Base-by-base conservation (phyloP, 2,329 filamentous ascomycete genomes). In the Monascus ruber region DNA sequence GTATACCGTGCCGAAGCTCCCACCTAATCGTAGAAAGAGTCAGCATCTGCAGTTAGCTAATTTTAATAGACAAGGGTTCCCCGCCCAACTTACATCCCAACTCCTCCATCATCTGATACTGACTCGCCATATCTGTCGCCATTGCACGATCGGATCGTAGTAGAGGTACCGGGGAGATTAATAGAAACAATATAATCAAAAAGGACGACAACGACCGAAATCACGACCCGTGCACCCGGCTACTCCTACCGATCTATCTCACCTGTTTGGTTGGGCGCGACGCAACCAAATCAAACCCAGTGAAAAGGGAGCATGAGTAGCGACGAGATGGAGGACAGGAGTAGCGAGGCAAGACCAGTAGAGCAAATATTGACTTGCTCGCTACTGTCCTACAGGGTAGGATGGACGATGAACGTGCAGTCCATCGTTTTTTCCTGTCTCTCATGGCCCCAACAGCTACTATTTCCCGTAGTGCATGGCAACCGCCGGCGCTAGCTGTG, bases 1-100 rank as follows among this genome's bases (percentile, higher is more conserved):
- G 74, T 94, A 98, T 27, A 98, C 91, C 34, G 89, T 80, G 41
- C 91, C 91, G 62, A 98, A 98, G 62, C 88, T 95, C 42, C 89
- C 89, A 64, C 85, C 86, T 93, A 54, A 33, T 31, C 28, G 51
- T 47, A 46, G 44, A 24, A 24, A 26, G 24, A 35, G 10, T 26
- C 11, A 31, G 17, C 17, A 17, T 17, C 17, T 17, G 17, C 17
- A 17, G 31, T 31, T 26, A 33, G 17, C 24, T 32, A 28, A 32
- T 31, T 32, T 35, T 33, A 34, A n/a, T 25, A 27, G 8, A 24
- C 9, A 27, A 26, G 26, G 25, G 28, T 35, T 36, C 44, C 33
- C 28, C 6, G 10, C 11, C 17, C 25, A 10, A 78, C 85, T 70
- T 70, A 93, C 88, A 88, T 56, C 89, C 89, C 55, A 96, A 74